phyloP scores from a whole-genome alignment of 1,284 basidiomycete genomes.

The Amylostereum chailletii region DNA sequence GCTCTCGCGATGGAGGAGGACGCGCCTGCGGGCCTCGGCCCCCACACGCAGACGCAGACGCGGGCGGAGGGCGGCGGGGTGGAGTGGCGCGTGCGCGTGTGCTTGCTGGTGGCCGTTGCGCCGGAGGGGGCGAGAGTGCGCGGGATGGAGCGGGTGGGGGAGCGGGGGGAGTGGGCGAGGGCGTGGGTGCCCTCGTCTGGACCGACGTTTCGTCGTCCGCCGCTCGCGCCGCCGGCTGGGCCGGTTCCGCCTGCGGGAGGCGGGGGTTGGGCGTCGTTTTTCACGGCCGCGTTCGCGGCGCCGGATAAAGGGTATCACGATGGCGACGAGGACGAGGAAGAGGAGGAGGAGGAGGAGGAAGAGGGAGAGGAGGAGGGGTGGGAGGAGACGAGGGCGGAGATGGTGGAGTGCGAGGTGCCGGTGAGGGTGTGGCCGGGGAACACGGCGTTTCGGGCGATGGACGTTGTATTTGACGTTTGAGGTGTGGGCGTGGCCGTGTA shows the following conservation, averaged over 20 bases:
- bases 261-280: conserved; percentile 40
- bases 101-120: conserved; percentile 70
- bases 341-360: conserved; percentile 15
- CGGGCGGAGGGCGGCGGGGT: conserved; percentile 49
- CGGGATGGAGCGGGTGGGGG: conserved; percentile 47
- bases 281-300: conserved; percentile 42
- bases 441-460: conserved; percentile 77
- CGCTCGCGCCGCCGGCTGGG: conserved; percentile 3
- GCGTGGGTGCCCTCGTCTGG: conserved; percentile 54
- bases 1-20: conserved; percentile 36
- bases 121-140: conserved; percentile 46
- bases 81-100: conserved; percentile 79
- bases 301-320: conserved; percentile 47
- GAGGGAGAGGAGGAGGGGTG: conserved; percentile 57
- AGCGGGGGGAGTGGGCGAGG: conserved; percentile 57
- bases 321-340: conserved; percentile 31
- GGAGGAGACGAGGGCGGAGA: conserved; percentile 61
- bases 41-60: neutral
- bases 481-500: no score
- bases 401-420: conserved; percentile 88
- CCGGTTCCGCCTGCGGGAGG: conserved; percentile 8
- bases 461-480: conserved; percentile 72
- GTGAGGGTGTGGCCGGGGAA: conserved; percentile 83
- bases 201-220: conserved; percentile 43
- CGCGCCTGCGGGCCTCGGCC: conserved; percentile 1